A percentile compares a stretch with the other conserved stretches of the same genome.
These are phyloP conservation scores for Corinectria fuckeliana DNA, from an alignment of 2,329 filamentous ascomycete species.

Conservation along the genomic window DNA sequence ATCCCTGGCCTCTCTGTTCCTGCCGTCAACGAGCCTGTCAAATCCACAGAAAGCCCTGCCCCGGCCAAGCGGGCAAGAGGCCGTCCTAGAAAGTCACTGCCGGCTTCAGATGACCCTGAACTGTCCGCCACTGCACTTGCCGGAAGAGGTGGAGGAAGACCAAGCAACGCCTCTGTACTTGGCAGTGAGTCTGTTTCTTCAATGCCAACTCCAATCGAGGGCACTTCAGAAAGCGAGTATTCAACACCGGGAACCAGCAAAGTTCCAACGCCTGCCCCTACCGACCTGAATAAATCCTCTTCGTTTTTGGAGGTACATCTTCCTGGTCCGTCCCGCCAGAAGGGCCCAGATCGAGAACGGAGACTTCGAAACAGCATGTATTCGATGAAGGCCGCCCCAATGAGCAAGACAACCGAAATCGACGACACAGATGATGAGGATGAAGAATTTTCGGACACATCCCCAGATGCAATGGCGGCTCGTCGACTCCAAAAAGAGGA, in stretches of 20 bases:
- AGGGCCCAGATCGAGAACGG: constrained; percentile 37
- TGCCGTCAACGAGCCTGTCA: constrained; percentile 1
- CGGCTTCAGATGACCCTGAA: constrained; percentile 11
- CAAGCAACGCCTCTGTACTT: constrained; percentile 23
- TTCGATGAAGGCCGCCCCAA: constrained; percentile 56
- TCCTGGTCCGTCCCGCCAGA: constrained; percentile 27
- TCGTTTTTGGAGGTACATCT: constrained; percentile 41
- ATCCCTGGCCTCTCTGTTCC: constrained; percentile 12
- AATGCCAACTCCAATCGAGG: constrained; percentile 39
- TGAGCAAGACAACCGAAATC: constrained; percentile 48
- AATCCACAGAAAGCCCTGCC: constrained; percentile 3
- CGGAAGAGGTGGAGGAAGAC: constrained; percentile 24
- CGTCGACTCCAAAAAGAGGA: constrained; percentile 46
- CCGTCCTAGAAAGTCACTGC: constrained; percentile 31
- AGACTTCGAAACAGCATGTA: constrained; percentile 52
- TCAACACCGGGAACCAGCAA: constrained; percentile 48
- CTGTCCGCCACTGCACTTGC: background rate
- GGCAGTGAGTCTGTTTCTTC: constrained; percentile 43
- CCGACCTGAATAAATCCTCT: constrained; percentile 28
- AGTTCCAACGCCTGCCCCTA: constrained; percentile 43
- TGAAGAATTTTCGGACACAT: constrained; percentile 29
- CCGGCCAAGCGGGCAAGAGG: constrained; percentile 31
- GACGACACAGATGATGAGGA: constrained; percentile 49
- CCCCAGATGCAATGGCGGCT: constrained; percentile 41
- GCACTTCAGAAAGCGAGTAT: constrained; percentile 41